Evolutionary conservation across 345 rosid species (phyloP).

Genomic region (Gynandropsis gynandra): DNA sequence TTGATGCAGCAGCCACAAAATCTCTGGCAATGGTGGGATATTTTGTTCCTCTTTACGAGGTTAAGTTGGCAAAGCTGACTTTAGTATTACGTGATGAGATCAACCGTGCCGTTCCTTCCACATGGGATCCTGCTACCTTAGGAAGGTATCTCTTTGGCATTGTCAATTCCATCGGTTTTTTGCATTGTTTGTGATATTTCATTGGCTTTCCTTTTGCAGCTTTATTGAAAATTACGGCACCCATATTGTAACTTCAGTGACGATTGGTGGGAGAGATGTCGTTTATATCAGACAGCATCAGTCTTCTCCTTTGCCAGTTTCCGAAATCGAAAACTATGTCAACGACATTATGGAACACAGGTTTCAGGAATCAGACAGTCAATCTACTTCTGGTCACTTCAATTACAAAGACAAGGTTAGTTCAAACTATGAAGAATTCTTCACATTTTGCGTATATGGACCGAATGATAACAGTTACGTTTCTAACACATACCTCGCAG

Average conservation of each 20-base stretch:
- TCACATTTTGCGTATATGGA: too few relatives aligned
- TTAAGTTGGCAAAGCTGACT: slow-evolving; percentile 45
- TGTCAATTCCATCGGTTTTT: not conserved
- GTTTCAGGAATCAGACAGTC: slow-evolving; percentile 54
- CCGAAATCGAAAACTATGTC: slow-evolving; percentile 74
- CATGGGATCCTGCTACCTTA: slow-evolving; percentile 97
- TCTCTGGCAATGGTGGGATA: slow-evolving; percentile 88
- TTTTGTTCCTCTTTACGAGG: slow-evolving; percentile 56
- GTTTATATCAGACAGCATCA: slow-evolving; percentile 92
- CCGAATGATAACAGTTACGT: too few relatives aligned
- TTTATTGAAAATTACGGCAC: slow-evolving; percentile 84
- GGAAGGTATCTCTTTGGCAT: slow-evolving; percentile 72
- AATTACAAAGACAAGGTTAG: slow-evolving; percentile 94
- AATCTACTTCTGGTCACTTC: slow-evolving; percentile 56
- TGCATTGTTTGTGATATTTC: slow-evolving; percentile 2
- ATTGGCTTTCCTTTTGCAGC: slow-evolving; percentile 33
- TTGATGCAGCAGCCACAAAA: slow-evolving; percentile 89
- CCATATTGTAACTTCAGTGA: slow-evolving; percentile 83
- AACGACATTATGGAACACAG: slow-evolving; percentile 65
- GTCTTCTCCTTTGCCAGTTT: slow-evolving; percentile 56
- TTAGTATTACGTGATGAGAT: slow-evolving; percentile 55
- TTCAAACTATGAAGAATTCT: too few relatives aligned
- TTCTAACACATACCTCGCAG: not conserved
- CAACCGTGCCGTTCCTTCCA: slow-evolving; percentile 73
- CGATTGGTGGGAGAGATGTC: slow-evolving; percentile 93